Percentiles rank a stretch among this genome's conserved stretches.
These are phyloP conservation scores for Syzygium aromaticum DNA, from an alignment of 345 rosid genomes.

Conservation along the genomic window DNA sequence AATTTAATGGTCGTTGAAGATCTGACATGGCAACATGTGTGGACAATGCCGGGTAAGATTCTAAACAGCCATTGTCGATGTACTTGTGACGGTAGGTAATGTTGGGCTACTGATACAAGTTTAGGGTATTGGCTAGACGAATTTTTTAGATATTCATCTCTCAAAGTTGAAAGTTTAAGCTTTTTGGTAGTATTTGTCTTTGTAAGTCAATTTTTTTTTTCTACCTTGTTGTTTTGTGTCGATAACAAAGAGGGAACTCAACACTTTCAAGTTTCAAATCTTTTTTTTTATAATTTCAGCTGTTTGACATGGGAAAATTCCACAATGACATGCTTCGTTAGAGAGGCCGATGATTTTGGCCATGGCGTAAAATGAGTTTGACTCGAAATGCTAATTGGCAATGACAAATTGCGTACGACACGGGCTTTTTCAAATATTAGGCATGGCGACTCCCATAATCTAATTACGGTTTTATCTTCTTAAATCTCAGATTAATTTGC, in stretches of 20 bases:
- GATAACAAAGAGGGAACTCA: not conserved
- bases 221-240: not conserved
- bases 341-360: not conserved
- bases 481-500: not conserved
- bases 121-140: rapidly evolving
- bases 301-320: too few species aligned
- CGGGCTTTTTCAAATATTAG: not conserved
- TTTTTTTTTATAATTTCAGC: not conserved
- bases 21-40: rapidly evolving
- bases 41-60: not conserved
- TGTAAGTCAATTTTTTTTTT: not conserved
- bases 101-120: not conserved
- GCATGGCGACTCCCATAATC: not conserved
- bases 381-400: not conserved
- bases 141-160: not conserved
- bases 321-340: not conserved
- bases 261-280: not conserved
- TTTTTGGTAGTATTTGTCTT: not conserved
- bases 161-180: not conserved
- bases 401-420: not conserved
- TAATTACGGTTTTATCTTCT: not conserved
- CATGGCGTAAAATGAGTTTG: not conserved
- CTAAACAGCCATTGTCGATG: not conserved
- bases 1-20: not conserved
- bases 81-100: not conserved